Base-by-base conservation (phyloP, 2,329 filamentous ascomycete genomes). In the Juglanconis oblonga region DNA sequence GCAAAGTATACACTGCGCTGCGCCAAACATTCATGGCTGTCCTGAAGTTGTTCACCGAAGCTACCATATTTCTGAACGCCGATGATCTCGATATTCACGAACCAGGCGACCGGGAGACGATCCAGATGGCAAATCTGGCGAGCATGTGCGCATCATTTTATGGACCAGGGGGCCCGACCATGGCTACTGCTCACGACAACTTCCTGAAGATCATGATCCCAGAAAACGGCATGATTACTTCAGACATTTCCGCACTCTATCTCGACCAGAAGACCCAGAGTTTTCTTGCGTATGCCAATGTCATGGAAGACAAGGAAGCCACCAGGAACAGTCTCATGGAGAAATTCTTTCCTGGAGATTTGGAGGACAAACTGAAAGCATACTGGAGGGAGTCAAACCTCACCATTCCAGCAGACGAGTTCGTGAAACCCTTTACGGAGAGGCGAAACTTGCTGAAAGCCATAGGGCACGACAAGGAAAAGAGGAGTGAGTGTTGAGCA, bases 271-370 rank as follows among this genome's bases (percentile, higher is more conserved):
- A 79, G 66, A 79, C 77, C 0, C 78, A 80, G 52, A 68, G 73
- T 60, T 72, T 87, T 53, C 85, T 89, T 61, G 75, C 81, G 50
- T 77, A 78, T 10, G 74, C 88, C 24, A 75, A 80, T 47, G 75
- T 74, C 6, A 71, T 81, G 52, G 75, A 79, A 1, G 82, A 81
- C 57, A 81, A 78, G 14, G 73, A 84, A 55, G 67, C 68, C 14
- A 74, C 77, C 13, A 83, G 84, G 13, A 81, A 85, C 14, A 62
- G 56, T 31, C 74, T 81, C 17, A 69, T 88, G 14, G 79, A 81
- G 10, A 81, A 85, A 56, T 77, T 84, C 3, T 78, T 91, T 40
- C 77, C 81, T 6, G 74, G 80, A 8, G 77, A 88, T 4, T 72
- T 90, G 2, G 79, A 88, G 32, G 76, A 78, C 10, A 73, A 74